Conservation (phyloP, 306 rosid genomes). For the Castanea mollissima region DNA sequence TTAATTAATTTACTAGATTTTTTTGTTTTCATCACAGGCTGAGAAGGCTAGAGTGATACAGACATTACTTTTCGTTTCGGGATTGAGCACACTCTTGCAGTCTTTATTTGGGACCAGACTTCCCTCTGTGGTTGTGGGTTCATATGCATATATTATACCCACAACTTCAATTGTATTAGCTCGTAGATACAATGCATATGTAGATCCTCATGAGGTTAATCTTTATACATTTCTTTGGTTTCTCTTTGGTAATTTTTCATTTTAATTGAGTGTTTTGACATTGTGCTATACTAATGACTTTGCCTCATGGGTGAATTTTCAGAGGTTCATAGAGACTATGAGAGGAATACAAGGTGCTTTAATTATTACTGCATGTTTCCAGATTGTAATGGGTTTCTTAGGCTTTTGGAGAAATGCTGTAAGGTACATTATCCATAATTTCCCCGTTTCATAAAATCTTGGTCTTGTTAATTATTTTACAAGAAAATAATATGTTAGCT, state of each 20-base stretch:
- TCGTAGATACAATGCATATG: slow-evolving; percentile 25
- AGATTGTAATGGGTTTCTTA: slow-evolving; percentile 61
- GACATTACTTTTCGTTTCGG: slow-evolving; percentile 48
- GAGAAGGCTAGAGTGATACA: slow-evolving; percentile 55
- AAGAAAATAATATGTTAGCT: neutral
- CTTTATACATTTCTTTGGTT: neutral
- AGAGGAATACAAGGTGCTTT: slow-evolving; percentile 88
- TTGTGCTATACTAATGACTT: neutral
- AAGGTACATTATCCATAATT: slow-evolving; percentile 34
- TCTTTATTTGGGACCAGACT: slow-evolving; percentile 56
- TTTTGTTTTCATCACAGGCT: slow-evolving; percentile 21
- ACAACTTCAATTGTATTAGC: slow-evolving; percentile 40
- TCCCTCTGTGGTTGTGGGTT: slow-evolving; percentile 42
- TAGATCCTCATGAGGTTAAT: slow-evolving; percentile 40
- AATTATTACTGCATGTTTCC: slow-evolving; percentile 64
- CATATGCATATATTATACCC: slow-evolving; percentile 41
- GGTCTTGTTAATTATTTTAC: neutral
- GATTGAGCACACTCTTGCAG: slow-evolving; percentile 48
- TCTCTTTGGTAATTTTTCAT: no score
- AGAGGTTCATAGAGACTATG: slow-evolving; percentile 74
- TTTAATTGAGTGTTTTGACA: neutral
- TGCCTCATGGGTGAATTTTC: slow-evolving; percentile 9
- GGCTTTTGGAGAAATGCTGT: slow-evolving; percentile 82
- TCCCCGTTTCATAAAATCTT: neutral
- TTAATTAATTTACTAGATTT: neutral